Evolutionary conservation across 495 filamentous ascomycete species (phyloP).

Genomic region (Penicillium turbatum): DNA sequence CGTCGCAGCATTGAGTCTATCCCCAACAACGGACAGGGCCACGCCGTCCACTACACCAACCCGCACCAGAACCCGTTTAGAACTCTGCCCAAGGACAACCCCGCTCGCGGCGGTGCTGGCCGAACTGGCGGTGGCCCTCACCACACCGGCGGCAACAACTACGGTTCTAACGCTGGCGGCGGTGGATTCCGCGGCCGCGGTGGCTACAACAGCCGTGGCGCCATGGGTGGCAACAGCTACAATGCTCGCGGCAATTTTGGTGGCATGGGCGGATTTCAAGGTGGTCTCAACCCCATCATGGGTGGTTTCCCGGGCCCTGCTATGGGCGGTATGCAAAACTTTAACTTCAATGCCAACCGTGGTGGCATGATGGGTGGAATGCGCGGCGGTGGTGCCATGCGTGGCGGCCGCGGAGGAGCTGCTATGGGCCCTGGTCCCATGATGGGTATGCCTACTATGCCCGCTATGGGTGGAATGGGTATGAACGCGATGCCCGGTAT

Average conservation of each 20-base stretch:
- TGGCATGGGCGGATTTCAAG: slow-evolving; percentile 44
- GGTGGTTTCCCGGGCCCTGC: slow-evolving; percentile 45
- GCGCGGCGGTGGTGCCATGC: slow-evolving; percentile 68
- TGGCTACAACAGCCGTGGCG: slow-evolving; percentile 39
- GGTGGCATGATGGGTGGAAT: slow-evolving; percentile 60
- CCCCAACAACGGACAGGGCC: slow-evolving; percentile 11
- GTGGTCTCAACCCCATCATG: slow-evolving; percentile 40
- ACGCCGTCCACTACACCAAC: slow-evolving; percentile 69
- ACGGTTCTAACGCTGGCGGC: slow-evolving; percentile 22
- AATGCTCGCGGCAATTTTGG: slow-evolving; percentile 51
- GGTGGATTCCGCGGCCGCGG: slow-evolving; percentile 47
- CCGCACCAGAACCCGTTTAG: slow-evolving; percentile 81
- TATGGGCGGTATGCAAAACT: slow-evolving; percentile 57
- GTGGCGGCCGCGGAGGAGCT: slow-evolving; percentile 60
- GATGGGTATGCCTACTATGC: slow-evolving; percentile 52
- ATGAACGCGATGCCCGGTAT: slow-evolving; percentile 1
- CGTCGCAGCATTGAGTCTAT: slow-evolving; percentile 73
- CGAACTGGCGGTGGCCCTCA: slow-evolving; percentile 16
- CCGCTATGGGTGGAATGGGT: slow-evolving; percentile 49
- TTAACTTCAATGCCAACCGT: slow-evolving; percentile 55
- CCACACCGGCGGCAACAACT: slow-evolving; percentile 1
- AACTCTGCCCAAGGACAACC: slow-evolving; percentile 87
- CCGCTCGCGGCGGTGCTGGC: slow-evolving; percentile 63
- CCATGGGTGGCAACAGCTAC: slow-evolving; percentile 28
- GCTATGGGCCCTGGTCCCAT: slow-evolving; percentile 44